A percentile compares a stretch with the other conserved stretches of the same genome.
Conservation (phyloP, 2,329 filamentous ascomycete species). For the Cladosporium sp. region DNA sequence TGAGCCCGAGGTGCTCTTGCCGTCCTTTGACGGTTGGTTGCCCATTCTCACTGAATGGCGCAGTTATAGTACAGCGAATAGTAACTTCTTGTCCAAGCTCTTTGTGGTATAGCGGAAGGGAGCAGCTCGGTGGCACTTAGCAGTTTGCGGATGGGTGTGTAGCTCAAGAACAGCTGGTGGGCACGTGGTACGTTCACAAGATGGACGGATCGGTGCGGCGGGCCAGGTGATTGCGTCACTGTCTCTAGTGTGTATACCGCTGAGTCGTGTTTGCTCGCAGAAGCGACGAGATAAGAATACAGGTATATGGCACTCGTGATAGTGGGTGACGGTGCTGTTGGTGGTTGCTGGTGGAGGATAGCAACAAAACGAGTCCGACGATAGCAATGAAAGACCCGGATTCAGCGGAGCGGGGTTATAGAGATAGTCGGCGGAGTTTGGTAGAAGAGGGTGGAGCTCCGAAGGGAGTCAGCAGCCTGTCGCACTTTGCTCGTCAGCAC, state of each 20-base stretch:
- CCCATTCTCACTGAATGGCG: conserved; percentile 57
- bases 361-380: neutral
- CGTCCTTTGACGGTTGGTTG: conserved; percentile 68
- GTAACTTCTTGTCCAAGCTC: conserved; percentile 10
- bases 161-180: neutral
- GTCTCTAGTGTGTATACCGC: neutral
- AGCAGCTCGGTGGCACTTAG: neutral
- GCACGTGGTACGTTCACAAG: neutral
- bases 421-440: conserved; percentile 10
- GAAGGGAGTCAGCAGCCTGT: conserved; percentile 16
- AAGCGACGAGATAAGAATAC: neutral
- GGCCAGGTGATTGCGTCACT: neutral
- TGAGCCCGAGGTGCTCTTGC: conserved; percentile 46
- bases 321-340: neutral
- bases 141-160: neutral
- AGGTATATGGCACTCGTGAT: neutral
- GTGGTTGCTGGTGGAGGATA: neutral
- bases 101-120: neutral
- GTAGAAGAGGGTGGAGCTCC: conserved; percentile 13
- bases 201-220: neutral
- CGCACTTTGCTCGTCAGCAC: conserved; percentile 18
- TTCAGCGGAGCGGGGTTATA: neutral
- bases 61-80: neutral
- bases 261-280: neutral
- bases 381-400: neutral